Percentiles rank a stretch among this genome's conserved stretches.
Evolutionary conservation across 176 grass and related monocot species (phyloP).

Genomic region (Carex scoparia): DNA sequence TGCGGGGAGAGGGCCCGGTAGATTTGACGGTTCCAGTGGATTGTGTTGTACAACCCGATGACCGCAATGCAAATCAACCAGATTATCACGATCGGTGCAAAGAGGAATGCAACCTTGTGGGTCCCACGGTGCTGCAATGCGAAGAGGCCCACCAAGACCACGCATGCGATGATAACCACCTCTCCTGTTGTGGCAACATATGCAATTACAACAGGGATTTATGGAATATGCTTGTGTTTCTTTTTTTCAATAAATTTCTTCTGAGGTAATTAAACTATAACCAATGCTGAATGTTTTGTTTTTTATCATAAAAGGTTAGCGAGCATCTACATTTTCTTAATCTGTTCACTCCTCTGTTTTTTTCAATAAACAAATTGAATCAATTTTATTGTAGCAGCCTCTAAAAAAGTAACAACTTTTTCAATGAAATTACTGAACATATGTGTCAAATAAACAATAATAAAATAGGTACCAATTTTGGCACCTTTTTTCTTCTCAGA

Average conservation of each 20-base stretch:
- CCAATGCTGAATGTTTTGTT: not conserved
- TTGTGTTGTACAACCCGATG: slow-evolving; percentile 78
- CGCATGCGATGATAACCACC: slow-evolving; percentile 75
- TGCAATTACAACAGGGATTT: not conserved
- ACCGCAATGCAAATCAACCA: slow-evolving; percentile 73
- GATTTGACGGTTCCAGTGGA: slow-evolving; percentile 80
- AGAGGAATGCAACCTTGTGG: slow-evolving; percentile 86
- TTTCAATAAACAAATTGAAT: not conserved
- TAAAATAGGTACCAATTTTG: not conserved
- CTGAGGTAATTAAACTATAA: not conserved
- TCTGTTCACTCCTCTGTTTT: not conserved
- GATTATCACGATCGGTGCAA: slow-evolving; percentile 78
- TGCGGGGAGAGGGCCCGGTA: slow-evolving; percentile 77
- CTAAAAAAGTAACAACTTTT: not conserved
- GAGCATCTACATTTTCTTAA: not conserved
- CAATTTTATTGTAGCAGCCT: not conserved
- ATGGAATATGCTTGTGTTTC: not conserved
- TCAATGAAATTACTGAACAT: not conserved
- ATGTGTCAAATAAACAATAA: not conserved
- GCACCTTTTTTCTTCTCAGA: not conserved
- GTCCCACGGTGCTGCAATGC: slow-evolving; percentile 93
- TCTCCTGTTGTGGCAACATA: slow-evolving; percentile 53
- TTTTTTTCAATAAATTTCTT: not conserved
- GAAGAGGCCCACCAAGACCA: slow-evolving; percentile 92
- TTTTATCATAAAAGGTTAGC: not conserved